Percentiles rank a stretch among this genome's conserved stretches.
These are phyloP conservation scores for Chrysochromulina tobinii DNA, from an alignment of 78 protist genomes.

Conservation along the genomic window DNA sequence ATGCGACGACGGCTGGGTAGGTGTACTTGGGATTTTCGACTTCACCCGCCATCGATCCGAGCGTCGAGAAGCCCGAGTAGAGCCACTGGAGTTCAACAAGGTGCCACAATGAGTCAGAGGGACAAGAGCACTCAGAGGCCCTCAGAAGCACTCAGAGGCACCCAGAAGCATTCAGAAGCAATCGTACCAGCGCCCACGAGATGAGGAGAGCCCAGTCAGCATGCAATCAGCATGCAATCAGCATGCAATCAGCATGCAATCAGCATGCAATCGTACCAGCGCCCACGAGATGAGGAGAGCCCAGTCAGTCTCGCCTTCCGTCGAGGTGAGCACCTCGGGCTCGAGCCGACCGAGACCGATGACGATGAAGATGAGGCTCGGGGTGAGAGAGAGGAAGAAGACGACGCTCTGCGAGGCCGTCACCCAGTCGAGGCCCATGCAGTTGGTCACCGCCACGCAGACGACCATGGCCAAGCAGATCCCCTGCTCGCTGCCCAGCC, in stretches of 20 bases:
- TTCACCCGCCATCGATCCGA: constrained; percentile 8
- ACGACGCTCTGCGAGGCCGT: neutral
- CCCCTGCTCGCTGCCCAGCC: neutral
- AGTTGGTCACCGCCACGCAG: neutral
- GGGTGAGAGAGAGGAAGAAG: neutral
- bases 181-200: neutral
- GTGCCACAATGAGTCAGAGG: too few relatives aligned
- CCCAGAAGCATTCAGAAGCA: neutral
- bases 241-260: too few relatives aligned
- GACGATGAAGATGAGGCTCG: neutral
- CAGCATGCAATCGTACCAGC: neutral
- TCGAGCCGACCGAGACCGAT: too few relatives aligned
- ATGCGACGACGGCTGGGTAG: neutral
- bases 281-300: neutral
- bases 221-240: too few relatives aligned
- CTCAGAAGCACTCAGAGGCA: too few relatives aligned
- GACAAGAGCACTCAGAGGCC: too few relatives aligned
- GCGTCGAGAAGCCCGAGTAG: constrained; percentile 17
- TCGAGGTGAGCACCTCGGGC: too few relatives aligned
- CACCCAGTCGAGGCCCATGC: neutral
- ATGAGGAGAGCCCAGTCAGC: neutral
- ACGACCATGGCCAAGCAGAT: neutral
- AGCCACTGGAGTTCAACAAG: neutral
- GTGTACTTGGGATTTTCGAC: neutral
- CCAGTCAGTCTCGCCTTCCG: neutral